These are phyloP conservation scores for Cladophialophora exuberans DNA, from an alignment of 2,329 filamentous ascomycete species.

Conservation along the genomic window DNA sequence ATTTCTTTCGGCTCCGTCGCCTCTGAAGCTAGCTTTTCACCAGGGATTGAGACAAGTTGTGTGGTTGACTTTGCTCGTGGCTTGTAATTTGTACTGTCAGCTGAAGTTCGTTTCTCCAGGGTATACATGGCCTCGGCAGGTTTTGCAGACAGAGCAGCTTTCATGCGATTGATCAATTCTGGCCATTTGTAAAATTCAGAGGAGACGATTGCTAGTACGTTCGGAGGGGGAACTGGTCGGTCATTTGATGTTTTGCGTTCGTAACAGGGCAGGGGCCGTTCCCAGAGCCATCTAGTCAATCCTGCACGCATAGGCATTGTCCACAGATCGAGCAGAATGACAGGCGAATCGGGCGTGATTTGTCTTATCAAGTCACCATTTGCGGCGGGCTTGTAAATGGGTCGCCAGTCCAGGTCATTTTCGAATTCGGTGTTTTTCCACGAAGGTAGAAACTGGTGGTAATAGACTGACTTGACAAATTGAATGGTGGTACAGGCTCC, in stretches of 20 bases:
- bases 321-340: slow-evolving; percentile 80
- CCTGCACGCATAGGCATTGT: slow-evolving; percentile 70
- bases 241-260: slow-evolving; percentile 47
- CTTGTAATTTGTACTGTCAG: slow-evolving; percentile 1
- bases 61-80: background rate
- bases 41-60: slow-evolving; percentile 11
- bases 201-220: slow-evolving; percentile 71
- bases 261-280: slow-evolving; percentile 75
- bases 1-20: background rate
- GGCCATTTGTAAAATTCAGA: slow-evolving; percentile 80
- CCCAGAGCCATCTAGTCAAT: slow-evolving; percentile 65
- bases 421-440: slow-evolving; percentile 27
- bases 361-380: slow-evolving; percentile 64
- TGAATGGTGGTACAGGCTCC: slow-evolving; percentile 75
- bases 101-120: slow-evolving; percentile 17
- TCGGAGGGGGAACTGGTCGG: slow-evolving; percentile 37
- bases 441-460: slow-evolving; percentile 43
- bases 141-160: slow-evolving; percentile 64
- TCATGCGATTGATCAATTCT: slow-evolving; percentile 70
- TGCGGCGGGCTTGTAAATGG: slow-evolving; percentile 63
- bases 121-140: slow-evolving; percentile 42
- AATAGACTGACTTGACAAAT: slow-evolving; percentile 78
- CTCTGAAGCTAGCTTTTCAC: slow-evolving; percentile 6
- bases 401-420: slow-evolving; percentile 43
- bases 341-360: slow-evolving; percentile 67